Evolutionary conservation across 2,329 filamentous ascomycete genomes (phyloP).

Genomic region (Peltaster fructicola): DNA sequence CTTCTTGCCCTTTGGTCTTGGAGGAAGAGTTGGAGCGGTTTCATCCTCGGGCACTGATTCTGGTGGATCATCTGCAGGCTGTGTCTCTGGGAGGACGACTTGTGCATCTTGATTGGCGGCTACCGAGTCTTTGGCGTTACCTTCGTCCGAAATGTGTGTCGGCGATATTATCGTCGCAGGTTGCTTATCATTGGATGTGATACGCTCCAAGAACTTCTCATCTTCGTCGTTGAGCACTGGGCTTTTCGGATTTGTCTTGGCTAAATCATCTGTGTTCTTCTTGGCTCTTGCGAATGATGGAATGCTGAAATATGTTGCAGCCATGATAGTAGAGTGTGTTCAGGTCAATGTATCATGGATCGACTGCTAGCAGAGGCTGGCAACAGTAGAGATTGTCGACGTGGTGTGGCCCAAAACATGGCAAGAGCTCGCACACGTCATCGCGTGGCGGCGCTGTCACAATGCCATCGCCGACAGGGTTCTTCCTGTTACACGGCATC

Average conservation of each 20-base stretch:
- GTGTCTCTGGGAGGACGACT: conserved; percentile 14
- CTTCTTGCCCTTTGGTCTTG: conserved; percentile 14
- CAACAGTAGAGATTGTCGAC: too few relatives aligned
- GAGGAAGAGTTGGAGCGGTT: conserved; percentile 7
- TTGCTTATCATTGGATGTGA: conserved; percentile 25
- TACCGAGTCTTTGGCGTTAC: conserved; percentile 18
- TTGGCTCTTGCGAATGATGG: conserved; percentile 19
- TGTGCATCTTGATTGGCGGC: conserved; percentile 13
- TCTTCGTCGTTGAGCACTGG: conserved; percentile 43
- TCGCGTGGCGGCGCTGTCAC: too few relatives aligned
- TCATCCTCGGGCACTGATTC: conserved; percentile 9
- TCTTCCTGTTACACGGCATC: too few relatives aligned
- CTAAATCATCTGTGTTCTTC: conserved; percentile 19
- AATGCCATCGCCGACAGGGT: too few relatives aligned
- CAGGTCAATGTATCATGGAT: too few relatives aligned
- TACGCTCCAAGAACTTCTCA: conserved; percentile 36
- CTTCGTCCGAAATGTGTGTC: conserved; percentile 17
- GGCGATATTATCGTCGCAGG: conserved; percentile 12
- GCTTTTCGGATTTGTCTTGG: conserved; percentile 20
- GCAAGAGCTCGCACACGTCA: too few relatives aligned
- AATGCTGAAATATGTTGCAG: conserved; percentile 18
- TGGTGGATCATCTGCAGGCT: conserved; percentile 12
- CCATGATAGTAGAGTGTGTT: conserved; percentile 9
- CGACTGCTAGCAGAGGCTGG: too few relatives aligned
- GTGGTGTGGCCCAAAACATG: too few relatives aligned